Percentiles rank a stretch among this genome's conserved stretches.
Evolutionary conservation across 2,329 filamentous ascomycete genomes (phyloP).

Genomic region (Hypoxylon sp.): DNA sequence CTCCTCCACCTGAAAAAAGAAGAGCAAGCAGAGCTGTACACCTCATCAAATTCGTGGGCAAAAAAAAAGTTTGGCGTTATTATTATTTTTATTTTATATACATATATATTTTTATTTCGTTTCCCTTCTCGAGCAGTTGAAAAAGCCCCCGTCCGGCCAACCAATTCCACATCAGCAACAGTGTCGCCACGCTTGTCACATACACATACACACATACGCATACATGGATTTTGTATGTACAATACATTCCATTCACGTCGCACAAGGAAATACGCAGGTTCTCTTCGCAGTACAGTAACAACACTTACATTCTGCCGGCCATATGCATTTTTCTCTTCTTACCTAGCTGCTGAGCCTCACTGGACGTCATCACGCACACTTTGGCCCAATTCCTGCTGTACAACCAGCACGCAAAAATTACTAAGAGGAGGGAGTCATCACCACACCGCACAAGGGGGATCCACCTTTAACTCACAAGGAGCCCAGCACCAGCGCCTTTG

Average conservation of each 20-base stretch:
- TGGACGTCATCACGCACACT: slow-evolving; percentile 44
- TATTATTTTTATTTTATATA: slow-evolving; percentile 33
- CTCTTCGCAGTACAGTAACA: slow-evolving; percentile 40
- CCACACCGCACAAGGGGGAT: slow-evolving; percentile 42
- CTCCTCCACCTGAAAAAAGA: slow-evolving; percentile 46
- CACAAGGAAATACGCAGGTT: slow-evolving; percentile 34
- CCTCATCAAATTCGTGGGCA: slow-evolving; percentile 43
- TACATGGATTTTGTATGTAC: slow-evolving; percentile 10
- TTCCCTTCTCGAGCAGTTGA: slow-evolving; percentile 25
- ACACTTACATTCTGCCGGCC: slow-evolving; percentile 30
- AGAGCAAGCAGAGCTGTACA: slow-evolving; percentile 41
- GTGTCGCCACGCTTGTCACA: slow-evolving; percentile 8
- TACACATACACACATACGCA: background rate
- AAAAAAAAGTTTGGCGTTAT: slow-evolving; percentile 39
- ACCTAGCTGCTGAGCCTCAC: slow-evolving; percentile 44
- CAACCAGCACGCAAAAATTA: slow-evolving; percentile 38
- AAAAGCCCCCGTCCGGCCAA: slow-evolving; percentile 29
- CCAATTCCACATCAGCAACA: slow-evolving; percentile 24
- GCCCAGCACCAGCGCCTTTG: slow-evolving; percentile 30
- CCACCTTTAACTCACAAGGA: slow-evolving; percentile 41
- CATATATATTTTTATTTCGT: slow-evolving; percentile 22
- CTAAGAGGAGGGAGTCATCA: slow-evolving; percentile 46
- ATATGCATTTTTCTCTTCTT: slow-evolving; percentile 11
- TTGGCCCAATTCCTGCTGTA: slow-evolving; percentile 39
- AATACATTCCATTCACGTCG: slow-evolving; percentile 42